Base-by-base conservation (phyloP, 2,329 filamentous ascomycete genomes). In the Venturia effusa region DNA sequence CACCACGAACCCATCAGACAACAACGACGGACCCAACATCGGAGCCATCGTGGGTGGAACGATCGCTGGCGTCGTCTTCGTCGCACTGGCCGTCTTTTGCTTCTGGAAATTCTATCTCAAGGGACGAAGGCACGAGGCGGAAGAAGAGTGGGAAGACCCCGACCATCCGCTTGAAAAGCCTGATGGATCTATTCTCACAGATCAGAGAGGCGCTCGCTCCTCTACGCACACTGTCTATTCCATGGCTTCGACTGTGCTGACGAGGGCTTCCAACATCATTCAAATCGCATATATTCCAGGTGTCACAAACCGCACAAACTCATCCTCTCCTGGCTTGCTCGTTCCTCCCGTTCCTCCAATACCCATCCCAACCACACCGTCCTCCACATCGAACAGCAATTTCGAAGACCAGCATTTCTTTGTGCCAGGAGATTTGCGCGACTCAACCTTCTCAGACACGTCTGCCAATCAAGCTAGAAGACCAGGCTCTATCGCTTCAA, bases 251-350 rank as follows among this genome's bases (percentile, higher is more conserved):
- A 97, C 93, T 32, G 92, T 97, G 65, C 84, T 97, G 66, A 97
- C 94, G 22, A 87, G 94, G 67, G 94, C 94, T 60, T 97, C 94
- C 71, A 99, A 99, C 79, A 93, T 99, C 73, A 99, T 99, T 71
- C 94, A 97, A 77, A 99, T 99, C 76, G 94, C 94, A 64, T 99
- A 97, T 75, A 97, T 99, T 68, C 94, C 94, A 17, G 94, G 94
- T 66, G 92, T 97, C 70, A 97, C 91, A 66, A 97, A 97, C 77
- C 85, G 93, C 68, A 92, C 92, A 15, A 87, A 88, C 8, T 89
- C 32, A 17, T 39, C 90, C 5, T 93, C 91, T 0, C 90, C 90
- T 3, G 86, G 85, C 45, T 79, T 91, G 24, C 83, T 93, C 61
- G 89, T 95, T 4, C 92, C 92, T n/a, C 93, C 93, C 0, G 92